Evolutionary conservation across 148 eudicot species (phyloP).

Genomic region (Chenopodium quinoa): DNA sequence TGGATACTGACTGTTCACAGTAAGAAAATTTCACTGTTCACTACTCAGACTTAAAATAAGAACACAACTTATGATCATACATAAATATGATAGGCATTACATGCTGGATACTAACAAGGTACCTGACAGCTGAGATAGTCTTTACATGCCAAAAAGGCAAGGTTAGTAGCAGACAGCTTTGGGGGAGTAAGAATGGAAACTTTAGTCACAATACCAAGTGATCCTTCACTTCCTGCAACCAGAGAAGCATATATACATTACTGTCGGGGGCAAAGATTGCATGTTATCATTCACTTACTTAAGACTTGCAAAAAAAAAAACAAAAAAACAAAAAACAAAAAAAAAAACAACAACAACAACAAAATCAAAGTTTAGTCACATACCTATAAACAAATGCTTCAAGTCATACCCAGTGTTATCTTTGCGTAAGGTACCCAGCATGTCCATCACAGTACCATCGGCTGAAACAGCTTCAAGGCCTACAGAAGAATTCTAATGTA

Average conservation of each 20-base stretch:
- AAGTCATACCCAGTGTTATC: conserved; percentile 99
- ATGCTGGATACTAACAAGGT: conserved; percentile 11
- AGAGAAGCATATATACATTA: conserved; percentile 14
- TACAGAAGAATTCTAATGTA: conserved; percentile 31
- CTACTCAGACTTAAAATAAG: not conserved
- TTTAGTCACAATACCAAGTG: conserved; percentile 86
- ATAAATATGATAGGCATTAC: not conserved
- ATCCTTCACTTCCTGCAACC: conserved; percentile 88
- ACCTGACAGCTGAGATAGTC: conserved; percentile 95
- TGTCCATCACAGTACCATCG: conserved; percentile 86
- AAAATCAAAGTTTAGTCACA: conserved; percentile 19
- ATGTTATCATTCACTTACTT: not conserved
- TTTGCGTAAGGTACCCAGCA: conserved; percentile 94
- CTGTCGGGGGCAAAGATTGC: not conserved
- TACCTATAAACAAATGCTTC: conserved; percentile 98
- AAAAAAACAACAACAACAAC: not conserved
- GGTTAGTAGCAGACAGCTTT: conserved; percentile 73
- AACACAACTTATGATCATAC: conserved; percentile 2
- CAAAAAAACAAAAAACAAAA: not conserved
- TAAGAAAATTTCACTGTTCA: not conserved
- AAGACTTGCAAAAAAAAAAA: conserved; percentile 1
- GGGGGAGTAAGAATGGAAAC: conserved; percentile 91
- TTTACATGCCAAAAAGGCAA: conserved; percentile 90
- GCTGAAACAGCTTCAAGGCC: conserved; percentile 95
- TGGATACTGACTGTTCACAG: not conserved